Percentiles rank a stretch among this genome's conserved stretches.
Conservation (phyloP, 148 eudicot genomes). For the Amaranthus hypochondriacus region DNA sequence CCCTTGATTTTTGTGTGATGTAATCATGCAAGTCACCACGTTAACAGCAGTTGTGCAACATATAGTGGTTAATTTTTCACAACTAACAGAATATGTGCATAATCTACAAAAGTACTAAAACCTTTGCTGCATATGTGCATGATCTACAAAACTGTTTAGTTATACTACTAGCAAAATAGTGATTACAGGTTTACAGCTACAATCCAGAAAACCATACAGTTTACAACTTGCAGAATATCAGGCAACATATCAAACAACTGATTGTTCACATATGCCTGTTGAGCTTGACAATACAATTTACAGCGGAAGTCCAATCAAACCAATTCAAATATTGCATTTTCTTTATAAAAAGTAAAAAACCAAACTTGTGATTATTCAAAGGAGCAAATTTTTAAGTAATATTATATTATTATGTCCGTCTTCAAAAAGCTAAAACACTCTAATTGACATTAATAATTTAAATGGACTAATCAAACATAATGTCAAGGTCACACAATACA, state of each 20-base stretch:
- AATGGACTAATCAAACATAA: not conserved
- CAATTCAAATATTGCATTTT: not conserved
- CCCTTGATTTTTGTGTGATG: no score
- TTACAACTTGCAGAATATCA: not conserved
- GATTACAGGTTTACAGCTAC: not conserved
- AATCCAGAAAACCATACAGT: no score
- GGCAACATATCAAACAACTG: not conserved
- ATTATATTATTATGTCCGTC: not conserved
- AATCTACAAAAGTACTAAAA: not conserved
- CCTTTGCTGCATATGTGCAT: not conserved
- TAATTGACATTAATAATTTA: not conserved
- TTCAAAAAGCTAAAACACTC: not conserved
- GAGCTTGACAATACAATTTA: not conserved
- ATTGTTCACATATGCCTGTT: not conserved
- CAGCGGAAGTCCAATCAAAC: not conserved
- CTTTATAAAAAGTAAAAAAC: not conserved
- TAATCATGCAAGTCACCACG: no score
- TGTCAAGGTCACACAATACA: not conserved
- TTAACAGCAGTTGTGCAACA: no score
- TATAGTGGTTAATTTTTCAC: no score
- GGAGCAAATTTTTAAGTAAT: not conserved
- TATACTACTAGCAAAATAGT: not conserved
- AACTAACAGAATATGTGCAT: no score
- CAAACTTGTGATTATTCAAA: not conserved
- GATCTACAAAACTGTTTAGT: not conserved